These are phyloP conservation scores for Mycotypha africana DNA, from an alignment of 371 early-diverging fungal species.

Conservation along the genomic window DNA sequence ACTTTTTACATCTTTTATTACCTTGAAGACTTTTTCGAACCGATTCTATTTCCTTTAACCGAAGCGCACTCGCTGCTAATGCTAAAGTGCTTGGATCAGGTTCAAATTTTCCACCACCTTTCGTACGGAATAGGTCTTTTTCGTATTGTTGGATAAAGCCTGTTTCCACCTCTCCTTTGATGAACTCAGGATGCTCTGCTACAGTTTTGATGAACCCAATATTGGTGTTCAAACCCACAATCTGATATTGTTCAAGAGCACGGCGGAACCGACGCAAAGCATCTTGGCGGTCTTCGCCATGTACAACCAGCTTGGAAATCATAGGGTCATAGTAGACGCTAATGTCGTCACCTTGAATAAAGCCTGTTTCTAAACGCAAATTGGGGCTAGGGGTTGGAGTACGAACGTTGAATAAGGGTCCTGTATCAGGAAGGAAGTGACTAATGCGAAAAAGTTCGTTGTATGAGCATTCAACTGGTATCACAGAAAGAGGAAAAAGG, in stretches of 20 bases:
- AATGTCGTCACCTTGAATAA: slow-evolving; percentile 87
- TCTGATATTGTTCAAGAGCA: slow-evolving; percentile 79
- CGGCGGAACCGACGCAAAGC: slow-evolving; percentile 78
- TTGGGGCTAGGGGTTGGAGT: slow-evolving; percentile 59
- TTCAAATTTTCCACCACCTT: too few species aligned
- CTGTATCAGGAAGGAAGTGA: slow-evolving; percentile 93
- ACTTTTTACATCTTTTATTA: slow-evolving; percentile 1
- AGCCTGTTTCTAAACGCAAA: slow-evolving; percentile 91
- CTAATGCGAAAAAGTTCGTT: slow-evolving; percentile 18
- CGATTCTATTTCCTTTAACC: slow-evolving; percentile 44
- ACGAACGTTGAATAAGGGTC: slow-evolving; percentile 71
- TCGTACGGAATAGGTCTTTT: slow-evolving; percentile 58
- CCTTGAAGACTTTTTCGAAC: slow-evolving; percentile 22
- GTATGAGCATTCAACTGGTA: too few species aligned
- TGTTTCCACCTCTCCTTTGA: slow-evolving; percentile 88
- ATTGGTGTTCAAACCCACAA: slow-evolving; percentile 91
- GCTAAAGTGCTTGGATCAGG: slow-evolving; percentile 59
- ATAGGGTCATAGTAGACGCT: slow-evolving; percentile 96
- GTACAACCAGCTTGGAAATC: slow-evolving; percentile 95
- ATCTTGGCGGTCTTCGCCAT: slow-evolving; percentile 77
- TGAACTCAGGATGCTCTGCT: slow-evolving; percentile 77
- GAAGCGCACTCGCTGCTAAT: slow-evolving; percentile 66
- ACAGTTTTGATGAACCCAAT: slow-evolving; percentile 84
- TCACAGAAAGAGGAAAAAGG: neutral
- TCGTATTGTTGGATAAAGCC: slow-evolving; percentile 86